Evolutionary conservation across 768 basidiomycete genomes (phyloP), one percentile per base, ranked within the genome.

Genomic region (Leccinellum albellum): DNA sequence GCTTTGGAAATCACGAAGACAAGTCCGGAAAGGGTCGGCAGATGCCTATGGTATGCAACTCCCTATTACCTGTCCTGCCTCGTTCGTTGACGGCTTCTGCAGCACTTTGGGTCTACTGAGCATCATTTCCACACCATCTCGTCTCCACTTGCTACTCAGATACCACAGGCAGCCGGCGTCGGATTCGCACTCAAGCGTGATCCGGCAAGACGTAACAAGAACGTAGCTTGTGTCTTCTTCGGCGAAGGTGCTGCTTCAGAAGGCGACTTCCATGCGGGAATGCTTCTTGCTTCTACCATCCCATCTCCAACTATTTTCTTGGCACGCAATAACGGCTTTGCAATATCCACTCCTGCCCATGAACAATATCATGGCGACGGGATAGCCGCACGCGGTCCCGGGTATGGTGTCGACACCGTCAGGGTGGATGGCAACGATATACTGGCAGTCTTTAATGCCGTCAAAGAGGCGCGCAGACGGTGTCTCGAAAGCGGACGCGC

Each of bases 41-140:
- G 68, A 96, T 97, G 94, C 94, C 94, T 13, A 90, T 95, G 58
- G 91, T 92, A 79, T 55, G 81, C 70, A 6, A 10, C 40, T 14
- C 14, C 46, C 6, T 4, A 4, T 8, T 42, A 23, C 17, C 35
- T 28, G 4, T 1, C 45, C 32, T 31, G 17, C 24, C 32, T 28
- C 12, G 13, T 23, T 23, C 32, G 10, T 52, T 61, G n/a, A 61
- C 37, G n/a, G 50, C 49, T 54, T 59, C 64, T 58, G 23, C 28
- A 93, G 83, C 94, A 98, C 67, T 93, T 94, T 70, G 91, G 92
- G 14, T 93, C 93, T 6, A 79, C 82, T 1, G 75, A 84, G 56
- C 83, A 89, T 57, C 94, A 96, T 70, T 96, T 95, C 70, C 91
- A 94, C 73, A 92, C 91, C 20, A 97, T 97, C 58, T 97, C 95